phyloP scores from a whole-genome alignment of 2,329 filamentous ascomycete genomes.

The Aspergillus latus region DNA sequence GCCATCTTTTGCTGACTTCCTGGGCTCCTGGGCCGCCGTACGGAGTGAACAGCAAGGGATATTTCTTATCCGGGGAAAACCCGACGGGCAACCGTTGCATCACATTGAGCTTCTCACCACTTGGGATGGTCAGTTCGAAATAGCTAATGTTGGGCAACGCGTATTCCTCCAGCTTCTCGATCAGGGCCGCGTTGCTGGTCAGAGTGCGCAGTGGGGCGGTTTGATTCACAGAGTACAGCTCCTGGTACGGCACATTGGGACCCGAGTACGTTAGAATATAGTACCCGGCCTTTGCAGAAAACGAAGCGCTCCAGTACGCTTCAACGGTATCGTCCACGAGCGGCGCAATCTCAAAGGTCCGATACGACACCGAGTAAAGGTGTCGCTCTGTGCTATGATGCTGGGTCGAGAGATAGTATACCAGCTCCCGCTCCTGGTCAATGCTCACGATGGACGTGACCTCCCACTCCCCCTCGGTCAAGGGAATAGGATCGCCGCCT shows the following conservation, averaged over 20 bases:
- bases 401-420: slow-evolving; percentile 67
- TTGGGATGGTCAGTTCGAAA: slow-evolving; percentile 61
- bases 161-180: slow-evolving; percentile 58
- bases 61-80: slow-evolving; percentile 63
- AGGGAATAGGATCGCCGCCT: slow-evolving; percentile 54
- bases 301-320: slow-evolving; percentile 64
- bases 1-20: slow-evolving; percentile 59
- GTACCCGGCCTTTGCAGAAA: slow-evolving; percentile 62
- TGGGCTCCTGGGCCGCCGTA: slow-evolving; percentile 69
- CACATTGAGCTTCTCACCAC: slow-evolving; percentile 63
- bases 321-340: slow-evolving; percentile 62
- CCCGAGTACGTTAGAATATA: slow-evolving; percentile 66
- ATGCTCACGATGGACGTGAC: slow-evolving; percentile 61
- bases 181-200: slow-evolving; percentile 58
- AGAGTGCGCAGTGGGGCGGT: slow-evolving; percentile 58
- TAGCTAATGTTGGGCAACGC: slow-evolving; percentile 65
- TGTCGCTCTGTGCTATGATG: slow-evolving; percentile 67
- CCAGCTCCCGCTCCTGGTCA: slow-evolving; percentile 54
- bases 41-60: slow-evolving; percentile 65
- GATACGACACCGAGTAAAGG: slow-evolving; percentile 65
- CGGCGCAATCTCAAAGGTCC: slow-evolving; percentile 52
- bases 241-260: slow-evolving; percentile 68
- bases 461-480: slow-evolving; percentile 68
- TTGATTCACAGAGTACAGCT: slow-evolving; percentile 61
- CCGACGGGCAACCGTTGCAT: slow-evolving; percentile 65